Percentiles rank a stretch among this genome's conserved stretches.
Conservation (phyloP, 345 rosid species). For the Turnera subulata region DNA sequence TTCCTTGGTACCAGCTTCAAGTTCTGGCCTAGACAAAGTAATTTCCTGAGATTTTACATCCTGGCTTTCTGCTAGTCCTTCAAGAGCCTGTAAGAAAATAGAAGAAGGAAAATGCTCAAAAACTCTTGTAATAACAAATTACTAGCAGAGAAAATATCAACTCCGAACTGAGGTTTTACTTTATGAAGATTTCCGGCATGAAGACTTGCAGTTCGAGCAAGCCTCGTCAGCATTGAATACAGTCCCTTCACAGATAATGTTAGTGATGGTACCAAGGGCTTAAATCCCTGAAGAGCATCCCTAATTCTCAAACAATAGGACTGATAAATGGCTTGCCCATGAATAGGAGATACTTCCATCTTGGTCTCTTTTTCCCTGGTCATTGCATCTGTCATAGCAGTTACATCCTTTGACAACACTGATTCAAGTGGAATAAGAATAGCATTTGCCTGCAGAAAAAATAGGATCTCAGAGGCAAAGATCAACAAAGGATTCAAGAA, state of each 20-base stretch:
- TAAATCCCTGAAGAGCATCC: conserved; percentile 65
- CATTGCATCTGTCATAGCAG: conserved; percentile 81
- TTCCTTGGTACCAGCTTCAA: conserved; percentile 37
- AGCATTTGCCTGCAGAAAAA: conserved; percentile 56
- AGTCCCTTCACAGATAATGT: conserved; percentile 56
- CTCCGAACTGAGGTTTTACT: conserved; percentile 34
- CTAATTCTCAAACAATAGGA: conserved; percentile 67
- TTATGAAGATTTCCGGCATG: conserved; percentile 87
- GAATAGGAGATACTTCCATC: conserved; percentile 74
- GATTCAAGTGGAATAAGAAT: conserved; percentile 77
- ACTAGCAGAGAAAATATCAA: conserved; percentile 8
- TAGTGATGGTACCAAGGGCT: conserved; percentile 56
- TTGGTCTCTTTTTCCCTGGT: conserved; percentile 68
- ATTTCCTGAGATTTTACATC: conserved; percentile 53
- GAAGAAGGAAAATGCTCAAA: conserved; percentile 1
- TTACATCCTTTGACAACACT: conserved; percentile 72
- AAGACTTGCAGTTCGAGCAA: conserved; percentile 79
- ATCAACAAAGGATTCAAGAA: conserved; percentile 6
- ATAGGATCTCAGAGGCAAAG: not conserved
- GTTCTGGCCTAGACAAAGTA: conserved; percentile 47
- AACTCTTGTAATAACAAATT: conserved; percentile 1
- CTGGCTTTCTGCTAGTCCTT: conserved; percentile 68
- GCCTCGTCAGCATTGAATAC: conserved; percentile 56
- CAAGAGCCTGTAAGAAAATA: conserved; percentile 50
- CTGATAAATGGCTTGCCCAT: conserved; percentile 89